Base-by-base conservation (phyloP, 345 rosid genomes). In the Brassica cretica region DNA sequence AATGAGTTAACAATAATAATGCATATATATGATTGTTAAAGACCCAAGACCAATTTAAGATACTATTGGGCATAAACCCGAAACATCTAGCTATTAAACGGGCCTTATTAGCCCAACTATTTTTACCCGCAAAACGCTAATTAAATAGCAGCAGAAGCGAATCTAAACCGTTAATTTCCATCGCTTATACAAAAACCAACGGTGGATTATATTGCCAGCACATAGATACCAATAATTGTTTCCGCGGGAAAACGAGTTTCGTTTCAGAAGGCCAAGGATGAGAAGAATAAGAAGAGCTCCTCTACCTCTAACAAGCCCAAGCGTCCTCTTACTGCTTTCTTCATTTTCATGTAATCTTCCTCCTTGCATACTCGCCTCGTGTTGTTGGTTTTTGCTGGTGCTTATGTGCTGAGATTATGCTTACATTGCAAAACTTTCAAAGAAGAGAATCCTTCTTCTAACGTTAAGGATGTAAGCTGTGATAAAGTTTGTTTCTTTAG, bases 291-390 rank as follows among this genome's bases (percentile, higher is more conserved):
- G 24, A 21, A 21, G 82, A 80, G 61, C 64, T 77, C 75, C 24
- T 21, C 24, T 55, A 80, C 83, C 69, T 82, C 91, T 0, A 88
- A 82, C 78, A 84, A 76, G 72, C 86, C 35, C 35, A 92, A 92
- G 59, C 91, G 95, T 58, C 97, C 98, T 70, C 86, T 89, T 33
- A 88, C 97, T 0, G 97, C 95, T 14, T 94, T 92, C 88, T 91
- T 94, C 27, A 33, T 94, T 70, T 94, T 94, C 89, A 82, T 94
- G 93, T 92, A 86, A 69, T 60, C 6, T 9, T 19, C 37, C 33
- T 68, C 18, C 80, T 92, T 94, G 96, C 86, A 74, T 80, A 93
- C 87, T 21, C 92, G 92, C 69, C 90, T 21, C 24, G 24, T 21
- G 24, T 21, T 21, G 24, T 21, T 1, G 24, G 24, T 21, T 21